Evolutionary conservation across 2,329 filamentous ascomycete species (phyloP), one percentile per base, ranked within the genome.

Genomic region (Fusarium brachygibbosum): DNA sequence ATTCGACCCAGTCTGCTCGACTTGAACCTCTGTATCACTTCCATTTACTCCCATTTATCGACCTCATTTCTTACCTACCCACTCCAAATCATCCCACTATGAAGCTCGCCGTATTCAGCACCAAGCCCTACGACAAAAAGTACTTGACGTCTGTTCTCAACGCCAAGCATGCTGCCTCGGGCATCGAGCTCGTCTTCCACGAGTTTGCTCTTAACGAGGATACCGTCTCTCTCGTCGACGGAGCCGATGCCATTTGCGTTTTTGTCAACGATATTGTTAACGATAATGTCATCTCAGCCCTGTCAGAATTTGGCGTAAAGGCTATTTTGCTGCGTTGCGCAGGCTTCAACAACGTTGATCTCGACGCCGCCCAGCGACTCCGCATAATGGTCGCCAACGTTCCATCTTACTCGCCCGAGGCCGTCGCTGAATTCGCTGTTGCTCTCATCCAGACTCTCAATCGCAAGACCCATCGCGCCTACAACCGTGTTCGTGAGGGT

Each of bases 361-460:
- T 91, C 23, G 75, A 76, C 19, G 80, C 82, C 2, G 90, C 90
- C 56, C 80, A 84, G 70, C 74, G 77, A 21, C 82, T 88, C 5
- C 84, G 85, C 58, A 79, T 92, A 68, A 86, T 87, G 72, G 88
- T 91, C 44, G 88, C 88, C 70, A 88, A 89, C 63, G 89, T 92
- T 34, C 89, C 90, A 2, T 85, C 87, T 5, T 92, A 92, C 79
- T 89, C 88, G 10, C 90, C 90, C 61, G 87, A 91, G 76, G 87
- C 89, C 3, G 90, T 92, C 4, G 89, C 89, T 68, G 90, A 92
- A 81, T 91, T 91, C 73, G 85, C 88, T 40, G 84, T 91, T n/a
- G 87, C 88, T 3, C 81, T 91, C 63, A 82, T 91, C 54, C 88
- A 90, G 80, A 90, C 89, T 2, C 82, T 91, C 42, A 90, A 91